These are phyloP conservation scores for Amanita phalloides DNA, from an alignment of 768 basidiomycete genomes.

Conservation along the genomic window DNA sequence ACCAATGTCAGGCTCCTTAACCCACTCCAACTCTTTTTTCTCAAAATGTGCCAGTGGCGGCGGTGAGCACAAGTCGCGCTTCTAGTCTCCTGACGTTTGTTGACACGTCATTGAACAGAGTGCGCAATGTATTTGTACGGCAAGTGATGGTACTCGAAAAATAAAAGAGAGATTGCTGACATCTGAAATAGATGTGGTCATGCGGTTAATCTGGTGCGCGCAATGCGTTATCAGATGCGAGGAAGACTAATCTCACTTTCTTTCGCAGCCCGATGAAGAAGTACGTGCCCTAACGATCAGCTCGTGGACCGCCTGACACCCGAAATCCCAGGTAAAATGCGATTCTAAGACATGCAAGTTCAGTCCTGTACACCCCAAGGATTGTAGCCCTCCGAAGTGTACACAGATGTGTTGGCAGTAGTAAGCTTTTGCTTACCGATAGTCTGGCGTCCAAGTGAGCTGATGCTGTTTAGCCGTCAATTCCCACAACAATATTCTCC, in stretches of 20 bases:
- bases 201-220: conserved; percentile 35
- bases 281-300: conserved; percentile 15
- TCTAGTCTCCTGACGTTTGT: not conserved
- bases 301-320: not conserved
- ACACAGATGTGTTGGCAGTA: conserved; percentile 60
- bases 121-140: conserved; percentile 44
- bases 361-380: conserved; percentile 41
- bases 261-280: conserved; percentile 47
- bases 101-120: conserved; percentile 22
- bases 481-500: conserved; percentile 63
- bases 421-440: conserved; percentile 27
- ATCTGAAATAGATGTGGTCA: conserved; percentile 39
- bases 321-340: conserved; percentile 43
- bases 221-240: not conserved
- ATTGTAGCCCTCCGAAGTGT: conserved; percentile 42
- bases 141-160: conserved; percentile 17
- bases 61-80: conserved; percentile 27
- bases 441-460: not conserved
- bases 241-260: not conserved
- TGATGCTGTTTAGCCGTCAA: conserved; percentile 33
- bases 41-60: conserved; percentile 48
- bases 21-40: conserved; percentile 9
- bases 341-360: conserved; percentile 51
- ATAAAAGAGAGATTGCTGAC: conserved; percentile 6
- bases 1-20: not conserved